phyloP scores from a whole-genome alignment of 2,329 filamentous ascomycete genomes.

The Sphaerulina musiva region DNA sequence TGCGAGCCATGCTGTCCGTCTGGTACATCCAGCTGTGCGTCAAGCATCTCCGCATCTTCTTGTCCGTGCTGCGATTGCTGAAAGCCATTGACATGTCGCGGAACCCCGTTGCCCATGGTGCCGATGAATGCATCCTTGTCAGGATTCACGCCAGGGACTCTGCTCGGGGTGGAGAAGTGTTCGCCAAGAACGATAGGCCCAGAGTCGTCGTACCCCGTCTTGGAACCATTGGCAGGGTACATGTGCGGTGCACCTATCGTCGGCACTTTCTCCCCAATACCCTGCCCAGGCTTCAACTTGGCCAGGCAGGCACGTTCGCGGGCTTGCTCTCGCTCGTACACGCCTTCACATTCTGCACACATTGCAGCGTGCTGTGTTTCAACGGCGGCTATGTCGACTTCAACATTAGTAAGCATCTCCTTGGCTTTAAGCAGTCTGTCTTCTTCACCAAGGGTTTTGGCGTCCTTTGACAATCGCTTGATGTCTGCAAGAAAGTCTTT shows the following conservation, averaged over 20 bases:
- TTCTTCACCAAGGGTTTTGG: slow-evolving; percentile 72
- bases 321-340: slow-evolving; percentile 67
- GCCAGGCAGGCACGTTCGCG: slow-evolving; percentile 47
- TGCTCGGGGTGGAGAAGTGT: slow-evolving; percentile 45
- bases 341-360: slow-evolving; percentile 68
- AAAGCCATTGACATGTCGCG: slow-evolving; percentile 39
- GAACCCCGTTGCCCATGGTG: slow-evolving; percentile 30
- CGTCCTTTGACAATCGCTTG: slow-evolving; percentile 75
- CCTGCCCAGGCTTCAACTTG: slow-evolving; percentile 55
- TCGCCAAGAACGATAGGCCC: slow-evolving; percentile 55
- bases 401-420: slow-evolving; percentile 85
- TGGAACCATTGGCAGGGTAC: slow-evolving; percentile 37
- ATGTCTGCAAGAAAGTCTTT: slow-evolving; percentile 87
- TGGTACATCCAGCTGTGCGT: slow-evolving; percentile 32
- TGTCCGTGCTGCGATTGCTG: slow-evolving; percentile 34
- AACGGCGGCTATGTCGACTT: slow-evolving; percentile 80
- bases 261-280: slow-evolving; percentile 49
- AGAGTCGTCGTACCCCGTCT: slow-evolving; percentile 38
- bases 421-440: slow-evolving; percentile 80
- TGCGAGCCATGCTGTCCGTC: background rate
- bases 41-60: slow-evolving; percentile 42
- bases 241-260: slow-evolving; percentile 36
- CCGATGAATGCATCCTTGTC: slow-evolving; percentile 54
- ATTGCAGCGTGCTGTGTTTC: slow-evolving; percentile 58
- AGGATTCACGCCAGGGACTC: slow-evolving; percentile 51